A percentile compares a stretch with the other conserved stretches of the same genome.
phyloP scores from a whole-genome alignment of 148 eudicot genomes.

The Rhododendron ferrugineum region DNA sequence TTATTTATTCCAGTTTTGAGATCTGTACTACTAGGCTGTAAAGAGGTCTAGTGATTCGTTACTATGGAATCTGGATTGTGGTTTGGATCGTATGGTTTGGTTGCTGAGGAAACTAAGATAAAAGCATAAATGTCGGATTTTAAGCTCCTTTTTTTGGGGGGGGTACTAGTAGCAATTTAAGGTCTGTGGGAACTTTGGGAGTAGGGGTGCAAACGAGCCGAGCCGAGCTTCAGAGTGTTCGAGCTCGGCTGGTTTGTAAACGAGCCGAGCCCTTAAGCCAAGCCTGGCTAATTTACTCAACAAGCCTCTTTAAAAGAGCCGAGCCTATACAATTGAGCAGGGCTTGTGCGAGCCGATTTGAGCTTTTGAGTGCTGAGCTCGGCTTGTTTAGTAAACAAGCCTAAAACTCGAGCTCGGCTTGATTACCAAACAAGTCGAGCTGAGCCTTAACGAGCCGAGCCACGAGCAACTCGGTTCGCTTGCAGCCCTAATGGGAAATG shows the following conservation, averaged over 20 bases:
- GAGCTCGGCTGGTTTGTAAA: no score
- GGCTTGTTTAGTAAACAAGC: no score
- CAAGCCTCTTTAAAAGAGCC: not conserved
- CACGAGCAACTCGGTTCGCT: no score
- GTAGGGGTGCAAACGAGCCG: not conserved
- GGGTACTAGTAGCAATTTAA: not conserved
- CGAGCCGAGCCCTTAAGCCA: not conserved
- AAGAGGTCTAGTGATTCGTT: not conserved
- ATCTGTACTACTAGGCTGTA: not conserved
- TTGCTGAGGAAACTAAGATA: not conserved
- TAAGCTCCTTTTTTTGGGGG: not conserved
- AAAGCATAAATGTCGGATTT: not conserved
- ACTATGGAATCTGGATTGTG: not conserved
- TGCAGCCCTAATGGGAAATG: not conserved
- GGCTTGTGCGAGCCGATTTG: no score
- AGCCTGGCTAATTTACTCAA: no score
- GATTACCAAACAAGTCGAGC: no score
- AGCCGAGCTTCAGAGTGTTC: not conserved
- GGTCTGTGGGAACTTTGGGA: not conserved
- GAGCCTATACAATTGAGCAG: not conserved
- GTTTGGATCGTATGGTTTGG: not conserved
- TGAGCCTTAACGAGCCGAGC: not conserved
- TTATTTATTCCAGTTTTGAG: not conserved
- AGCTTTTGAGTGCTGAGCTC: not conserved
- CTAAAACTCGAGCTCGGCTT: not conserved